These are phyloP conservation scores for Eucalyptus curtisii DNA, from an alignment of 345 rosid species.

Conservation along the genomic window DNA sequence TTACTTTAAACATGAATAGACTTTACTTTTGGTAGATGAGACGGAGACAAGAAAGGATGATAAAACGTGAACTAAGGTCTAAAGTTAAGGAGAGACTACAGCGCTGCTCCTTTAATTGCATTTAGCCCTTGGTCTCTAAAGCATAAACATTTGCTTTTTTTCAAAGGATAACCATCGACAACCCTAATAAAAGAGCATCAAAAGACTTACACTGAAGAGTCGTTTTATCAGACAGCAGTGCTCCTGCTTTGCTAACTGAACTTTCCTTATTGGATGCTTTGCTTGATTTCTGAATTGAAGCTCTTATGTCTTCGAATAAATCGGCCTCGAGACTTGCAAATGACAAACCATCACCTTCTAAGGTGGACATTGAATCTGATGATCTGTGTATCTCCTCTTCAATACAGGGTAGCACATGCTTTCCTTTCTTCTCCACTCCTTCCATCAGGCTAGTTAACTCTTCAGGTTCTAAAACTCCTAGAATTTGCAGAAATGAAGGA, in stretches of 20 bases:
- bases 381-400: constrained; percentile 65
- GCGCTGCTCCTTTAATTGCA: neutral
- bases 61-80: neutral
- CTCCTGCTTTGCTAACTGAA: constrained; percentile 15
- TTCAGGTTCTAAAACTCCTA: constrained; percentile 83
- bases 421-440: constrained; percentile 25
- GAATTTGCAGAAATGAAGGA: neutral
- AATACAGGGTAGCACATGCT: constrained; percentile 34
- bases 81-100: neutral
- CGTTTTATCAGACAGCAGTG: constrained; percentile 5
- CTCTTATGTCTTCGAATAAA: constrained; percentile 67
- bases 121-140: neutral
- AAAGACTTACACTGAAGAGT: constrained; percentile 33
- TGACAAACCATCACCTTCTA: constrained; percentile 53
- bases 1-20: neutral
- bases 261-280: constrained; percentile 7
- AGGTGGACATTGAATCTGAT: constrained; percentile 64
- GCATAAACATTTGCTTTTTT: neutral
- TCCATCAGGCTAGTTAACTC: constrained; percentile 73
- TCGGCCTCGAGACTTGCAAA: constrained; percentile 36
- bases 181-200: neutral
- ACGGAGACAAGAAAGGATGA: neutral
- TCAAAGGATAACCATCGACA: neutral
- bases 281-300: constrained; percentile 59
- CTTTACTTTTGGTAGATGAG: neutral